A percentile compares a stretch with the other conserved stretches of the same genome.
These are phyloP conservation scores for Vigna trinervia DNA, from an alignment of 306 rosid genomes.

Conservation along the genomic window DNA sequence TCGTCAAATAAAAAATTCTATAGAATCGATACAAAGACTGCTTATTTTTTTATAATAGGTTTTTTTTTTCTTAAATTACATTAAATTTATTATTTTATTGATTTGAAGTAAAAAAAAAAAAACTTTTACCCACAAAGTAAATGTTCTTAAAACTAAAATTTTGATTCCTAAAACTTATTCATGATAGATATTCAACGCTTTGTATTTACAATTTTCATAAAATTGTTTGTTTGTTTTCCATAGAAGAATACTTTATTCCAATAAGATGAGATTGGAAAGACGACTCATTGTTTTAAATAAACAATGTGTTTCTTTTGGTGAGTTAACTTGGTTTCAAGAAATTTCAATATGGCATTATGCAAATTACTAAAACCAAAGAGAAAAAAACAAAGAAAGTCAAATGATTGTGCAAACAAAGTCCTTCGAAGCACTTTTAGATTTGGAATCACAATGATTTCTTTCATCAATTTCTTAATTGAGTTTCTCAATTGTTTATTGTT, in stretches of 20 bases:
- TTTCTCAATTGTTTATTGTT: background rate
- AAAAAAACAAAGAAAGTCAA: constrained; percentile 44
- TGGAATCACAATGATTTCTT: constrained; percentile 34
- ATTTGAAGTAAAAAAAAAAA: too few relatives aligned
- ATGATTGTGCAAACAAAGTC: constrained; percentile 44
- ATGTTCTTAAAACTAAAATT: background rate
- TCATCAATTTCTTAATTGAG: constrained; percentile 4
- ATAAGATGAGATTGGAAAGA: background rate
- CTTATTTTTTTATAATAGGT: background rate
- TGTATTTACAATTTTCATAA: too few relatives aligned
- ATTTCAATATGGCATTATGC: background rate
- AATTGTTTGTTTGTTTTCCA: too few relatives aligned
- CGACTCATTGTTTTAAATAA: background rate
- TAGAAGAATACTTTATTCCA: background rate
- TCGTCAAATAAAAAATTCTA: background rate
- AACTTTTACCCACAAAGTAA: too few relatives aligned
- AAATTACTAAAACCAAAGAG: background rate
- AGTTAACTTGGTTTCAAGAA: background rate
- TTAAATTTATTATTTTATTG: background rate
- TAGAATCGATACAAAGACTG: background rate
- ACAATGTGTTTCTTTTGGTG: constrained; percentile 4
- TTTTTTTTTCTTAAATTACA: background rate
- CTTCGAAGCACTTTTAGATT: constrained; percentile 29
- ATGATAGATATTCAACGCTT: too few relatives aligned
- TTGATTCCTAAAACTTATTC: too few relatives aligned